Conservation (phyloP, 805 yeast genomes). For the Komagataella populi region DNA sequence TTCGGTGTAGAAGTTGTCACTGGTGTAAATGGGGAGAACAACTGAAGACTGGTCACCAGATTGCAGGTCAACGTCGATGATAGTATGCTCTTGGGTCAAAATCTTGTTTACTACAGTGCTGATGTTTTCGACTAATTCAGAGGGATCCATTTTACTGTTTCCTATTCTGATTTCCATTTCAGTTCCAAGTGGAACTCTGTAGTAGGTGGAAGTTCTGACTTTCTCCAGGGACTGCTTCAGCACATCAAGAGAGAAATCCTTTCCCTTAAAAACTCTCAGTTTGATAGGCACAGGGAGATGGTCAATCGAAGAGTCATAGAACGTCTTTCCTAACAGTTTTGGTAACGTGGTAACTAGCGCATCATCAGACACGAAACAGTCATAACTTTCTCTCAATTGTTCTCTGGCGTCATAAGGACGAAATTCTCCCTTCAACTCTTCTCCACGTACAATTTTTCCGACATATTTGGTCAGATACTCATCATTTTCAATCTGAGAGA, state of each 20-base stretch:
- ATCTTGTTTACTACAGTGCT: constrained; percentile 38
- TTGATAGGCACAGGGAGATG: constrained; percentile 61
- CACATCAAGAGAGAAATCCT: constrained; percentile 32
- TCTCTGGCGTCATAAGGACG: constrained; percentile 85
- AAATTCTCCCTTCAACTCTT: constrained; percentile 70
- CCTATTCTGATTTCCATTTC: constrained; percentile 60
- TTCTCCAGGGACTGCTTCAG: constrained; percentile 46
- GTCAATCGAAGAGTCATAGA: constrained; percentile 33
- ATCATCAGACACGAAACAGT: constrained; percentile 77
- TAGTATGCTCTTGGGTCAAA: constrained; percentile 14
- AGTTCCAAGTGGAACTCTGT: constrained; percentile 62
- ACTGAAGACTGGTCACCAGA: constrained; percentile 47
- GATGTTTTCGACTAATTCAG: constrained; percentile 47
- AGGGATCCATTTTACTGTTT: constrained; percentile 25
- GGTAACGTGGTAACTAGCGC: constrained; percentile 72
- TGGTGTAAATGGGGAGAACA: constrained; percentile 68
- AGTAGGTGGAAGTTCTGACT: constrained; percentile 42
- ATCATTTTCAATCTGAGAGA: constrained; percentile 27
- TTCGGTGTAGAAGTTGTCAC: constrained; percentile 39
- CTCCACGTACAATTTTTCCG: constrained; percentile 48
- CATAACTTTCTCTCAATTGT: constrained; percentile 52
- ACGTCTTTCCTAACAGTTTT: constrained; percentile 66
- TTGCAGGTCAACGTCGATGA: constrained; percentile 53
- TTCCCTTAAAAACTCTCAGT: constrained; percentile 18
- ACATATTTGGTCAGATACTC: constrained; percentile 30